A percentile compares a stretch with the other conserved stretches of the same genome.
Evolutionary conservation across 495 filamentous ascomycete genomes (phyloP).

Genomic region (Xeromyces bisporus): DNA sequence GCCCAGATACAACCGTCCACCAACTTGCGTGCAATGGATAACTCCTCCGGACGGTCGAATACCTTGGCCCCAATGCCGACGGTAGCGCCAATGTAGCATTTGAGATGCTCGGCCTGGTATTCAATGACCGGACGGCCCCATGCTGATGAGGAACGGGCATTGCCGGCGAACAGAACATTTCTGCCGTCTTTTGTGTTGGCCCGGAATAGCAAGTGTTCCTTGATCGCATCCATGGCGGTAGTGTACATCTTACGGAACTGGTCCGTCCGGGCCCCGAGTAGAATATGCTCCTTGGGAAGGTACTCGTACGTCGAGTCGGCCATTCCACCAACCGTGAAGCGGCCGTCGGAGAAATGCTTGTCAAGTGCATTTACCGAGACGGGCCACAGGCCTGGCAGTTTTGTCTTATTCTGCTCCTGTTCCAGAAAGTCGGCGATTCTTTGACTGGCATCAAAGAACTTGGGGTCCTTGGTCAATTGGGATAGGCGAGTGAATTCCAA

Average conservation of each 20-base stretch:
- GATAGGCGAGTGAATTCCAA: constrained; percentile 90
- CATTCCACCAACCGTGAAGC: constrained; percentile 68
- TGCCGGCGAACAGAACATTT: constrained; percentile 63
- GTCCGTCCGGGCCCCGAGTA: constrained; percentile 61
- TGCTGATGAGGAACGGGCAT: constrained; percentile 17
- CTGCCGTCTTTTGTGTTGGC: constrained; percentile 57
- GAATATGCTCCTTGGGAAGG: constrained; percentile 64
- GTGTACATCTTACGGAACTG: constrained; percentile 74
- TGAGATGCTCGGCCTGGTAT: constrained; percentile 37
- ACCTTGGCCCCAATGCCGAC: constrained; percentile 43
- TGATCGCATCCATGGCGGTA: constrained; percentile 47
- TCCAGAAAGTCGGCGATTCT: constrained; percentile 72
- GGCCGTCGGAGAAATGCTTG: constrained; percentile 26
- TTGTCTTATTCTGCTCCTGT: constrained; percentile 48
- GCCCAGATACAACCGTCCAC: constrained; percentile 44
- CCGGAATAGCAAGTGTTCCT: constrained; percentile 65
- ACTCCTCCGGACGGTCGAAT: constrained; percentile 36
- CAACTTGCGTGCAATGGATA: constrained; percentile 37
- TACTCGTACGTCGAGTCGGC: constrained; percentile 95
- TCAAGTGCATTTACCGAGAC: constrained; percentile 48
- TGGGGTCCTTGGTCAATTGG: constrained; percentile 68
- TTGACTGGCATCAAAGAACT: constrained; percentile 87
- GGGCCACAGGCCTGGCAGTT: constrained; percentile 73
- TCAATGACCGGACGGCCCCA: constrained; percentile 13
- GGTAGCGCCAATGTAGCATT: constrained; percentile 46